Base-by-base conservation (phyloP, 352 stramenopile species). In the Phytophthora pluvialis region DNA sequence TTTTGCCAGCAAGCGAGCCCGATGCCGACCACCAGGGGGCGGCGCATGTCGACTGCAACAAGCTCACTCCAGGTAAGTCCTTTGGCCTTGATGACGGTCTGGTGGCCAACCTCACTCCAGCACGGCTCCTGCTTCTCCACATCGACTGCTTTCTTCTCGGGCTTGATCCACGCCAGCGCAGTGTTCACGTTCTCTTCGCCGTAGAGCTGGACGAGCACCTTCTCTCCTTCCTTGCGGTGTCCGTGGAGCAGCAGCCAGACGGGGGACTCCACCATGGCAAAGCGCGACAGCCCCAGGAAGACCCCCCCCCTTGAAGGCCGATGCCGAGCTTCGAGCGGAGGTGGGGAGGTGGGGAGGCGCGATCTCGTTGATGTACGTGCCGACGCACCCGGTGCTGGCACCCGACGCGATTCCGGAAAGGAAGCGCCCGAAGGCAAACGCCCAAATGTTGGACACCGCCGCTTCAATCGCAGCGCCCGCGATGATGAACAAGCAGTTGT, bases 341-440 rank as follows among this genome's bases (percentile, higher is more conserved):
- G 36, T 83, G 69, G 3, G 77, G 1, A 80, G 63, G 36, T 83
- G 69, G 3, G 63, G 71, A 11, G 77, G 72, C 4, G 77, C 59
- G 44, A 86, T 78, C 44, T 83, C 77, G 32, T 71, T 75, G 33
- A 81, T 48, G 63, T 78, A 81, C 1, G 64, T 68, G 25, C 69
- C 67, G n/a, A 72, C 51, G 15, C 67, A 67, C 0, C 67, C 72
- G 18, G 72, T 78, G 12, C 62, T 67, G 25, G 65, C 65, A 13
- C 81, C 78, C 10, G 75, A 83, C 1, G 78, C 77, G 9, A 90
- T 64, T 15, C 81, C 81, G n/a, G 79, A 68, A 33, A 90, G 58
- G 50, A 81, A 60, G 9, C 80, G 77, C 8, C 80, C 80, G 18
- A 80, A 53, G 0, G 72, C 61, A 42, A 83, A 85, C 29, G 73